These are phyloP conservation scores for Acrocalymma vagum DNA, from an alignment of 2,329 filamentous ascomycete species.

Conservation along the genomic window DNA sequence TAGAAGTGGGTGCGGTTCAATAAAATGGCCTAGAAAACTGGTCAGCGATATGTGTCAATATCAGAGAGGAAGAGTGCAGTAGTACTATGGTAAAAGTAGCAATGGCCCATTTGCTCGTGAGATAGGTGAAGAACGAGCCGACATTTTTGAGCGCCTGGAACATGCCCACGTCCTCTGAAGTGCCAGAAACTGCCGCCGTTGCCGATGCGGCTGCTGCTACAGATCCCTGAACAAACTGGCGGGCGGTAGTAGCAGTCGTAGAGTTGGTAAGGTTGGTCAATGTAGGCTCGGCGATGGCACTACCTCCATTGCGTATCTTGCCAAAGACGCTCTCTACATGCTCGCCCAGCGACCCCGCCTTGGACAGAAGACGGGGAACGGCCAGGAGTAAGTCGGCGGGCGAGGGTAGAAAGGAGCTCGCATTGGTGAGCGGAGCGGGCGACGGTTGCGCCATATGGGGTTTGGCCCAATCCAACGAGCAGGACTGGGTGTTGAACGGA, in stretches of 20 bases:
- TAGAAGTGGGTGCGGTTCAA: slow-evolving; percentile 94
- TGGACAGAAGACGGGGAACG: slow-evolving; percentile 74
- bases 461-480: too few relatives aligned
- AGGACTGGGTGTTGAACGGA: background rate
- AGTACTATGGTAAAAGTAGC: slow-evolving; percentile 80
- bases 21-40: slow-evolving; percentile 70
- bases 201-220: slow-evolving; percentile 54
- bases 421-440: slow-evolving; percentile 39
- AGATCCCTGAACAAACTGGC: slow-evolving; percentile 52
- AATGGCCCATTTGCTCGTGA: slow-evolving; percentile 75
- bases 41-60: slow-evolving; percentile 3
- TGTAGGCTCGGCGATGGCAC: slow-evolving; percentile 68
- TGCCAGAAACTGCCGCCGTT: slow-evolving; percentile 40
- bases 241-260: slow-evolving; percentile 46
- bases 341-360: slow-evolving; percentile 71
- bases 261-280: slow-evolving; percentile 52
- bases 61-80: background rate
- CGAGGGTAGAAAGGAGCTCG: slow-evolving; percentile 60
- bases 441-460: slow-evolving; percentile 34
- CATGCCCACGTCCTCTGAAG: slow-evolving; percentile 50
- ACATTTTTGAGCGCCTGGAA: slow-evolving; percentile 70
- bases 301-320: slow-evolving; percentile 63
- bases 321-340: slow-evolving; percentile 63
- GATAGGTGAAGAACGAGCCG: slow-evolving; percentile 86
- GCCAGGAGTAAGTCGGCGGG: slow-evolving; percentile 74